phyloP scores from a whole-genome alignment of 495 filamentous ascomycete genomes.

The Penicillium egyptiacum region DNA sequence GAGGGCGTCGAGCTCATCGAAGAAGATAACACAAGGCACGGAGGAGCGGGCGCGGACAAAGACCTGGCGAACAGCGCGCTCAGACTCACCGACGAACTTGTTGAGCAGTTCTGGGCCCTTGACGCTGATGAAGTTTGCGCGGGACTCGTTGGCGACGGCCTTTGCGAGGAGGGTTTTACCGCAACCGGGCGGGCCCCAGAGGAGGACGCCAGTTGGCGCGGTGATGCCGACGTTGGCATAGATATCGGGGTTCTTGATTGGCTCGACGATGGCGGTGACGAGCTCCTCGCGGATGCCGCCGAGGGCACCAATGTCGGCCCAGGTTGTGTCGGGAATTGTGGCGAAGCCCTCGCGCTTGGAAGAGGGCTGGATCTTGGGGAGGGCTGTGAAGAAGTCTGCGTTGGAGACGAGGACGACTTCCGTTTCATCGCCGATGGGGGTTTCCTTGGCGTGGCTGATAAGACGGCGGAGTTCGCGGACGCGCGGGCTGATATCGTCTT shows the following conservation, averaged over 20 bases:
- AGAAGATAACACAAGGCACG: slow-evolving; percentile 93
- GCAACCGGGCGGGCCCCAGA: slow-evolving; percentile 97
- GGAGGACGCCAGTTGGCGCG: slow-evolving; percentile 84
- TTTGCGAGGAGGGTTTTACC: slow-evolving; percentile 97
- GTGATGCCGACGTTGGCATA: slow-evolving; percentile 82
- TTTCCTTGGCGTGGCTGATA: slow-evolving; percentile 53
- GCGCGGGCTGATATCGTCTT: slow-evolving; percentile 39
- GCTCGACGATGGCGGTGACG: slow-evolving; percentile 84
- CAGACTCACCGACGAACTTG: slow-evolving; percentile 95
- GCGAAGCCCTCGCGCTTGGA: slow-evolving; percentile 96
- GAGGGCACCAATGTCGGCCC: slow-evolving; percentile 89
- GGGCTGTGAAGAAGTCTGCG: slow-evolving; percentile 70
- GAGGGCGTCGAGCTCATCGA: slow-evolving; percentile 93
- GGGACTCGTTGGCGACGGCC: slow-evolving; percentile 91
- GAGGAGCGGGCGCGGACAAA: slow-evolving; percentile 85
- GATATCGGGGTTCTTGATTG: slow-evolving; percentile 80
- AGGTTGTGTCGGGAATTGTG: slow-evolving; percentile 95
- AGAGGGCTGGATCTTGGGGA: slow-evolving; percentile 86
- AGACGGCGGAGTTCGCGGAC: slow-evolving; percentile 54
- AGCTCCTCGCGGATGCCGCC: slow-evolving; percentile 77
- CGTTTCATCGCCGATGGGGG: slow-evolving; percentile 44
- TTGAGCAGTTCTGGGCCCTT: slow-evolving; percentile 93
- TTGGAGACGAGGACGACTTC: slow-evolving; percentile 53
- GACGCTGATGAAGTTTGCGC: slow-evolving; percentile 97
- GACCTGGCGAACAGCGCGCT: slow-evolving; percentile 88